These are phyloP conservation scores for Skeletonema menzelii DNA, from an alignment of 108 stramenopile species.

Conservation along the genomic window DNA sequence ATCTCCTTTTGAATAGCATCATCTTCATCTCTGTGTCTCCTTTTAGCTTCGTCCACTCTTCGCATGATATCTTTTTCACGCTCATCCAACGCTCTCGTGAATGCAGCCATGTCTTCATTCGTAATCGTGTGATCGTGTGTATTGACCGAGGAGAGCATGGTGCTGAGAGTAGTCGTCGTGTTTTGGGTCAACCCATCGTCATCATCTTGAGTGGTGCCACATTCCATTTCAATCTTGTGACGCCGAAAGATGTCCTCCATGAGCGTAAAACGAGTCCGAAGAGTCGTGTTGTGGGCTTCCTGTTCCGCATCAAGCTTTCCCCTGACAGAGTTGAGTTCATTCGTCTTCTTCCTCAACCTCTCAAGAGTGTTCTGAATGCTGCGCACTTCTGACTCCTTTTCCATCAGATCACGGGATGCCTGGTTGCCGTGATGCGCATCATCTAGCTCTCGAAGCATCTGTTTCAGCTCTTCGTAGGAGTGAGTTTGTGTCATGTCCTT, in stretches of 20 bases:
- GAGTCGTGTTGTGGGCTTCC: slow-evolving; percentile 47
- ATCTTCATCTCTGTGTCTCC: slow-evolving; percentile 45
- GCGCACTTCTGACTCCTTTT: slow-evolving; percentile 33
- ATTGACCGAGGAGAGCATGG: slow-evolving; percentile 30
- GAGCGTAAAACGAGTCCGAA: slow-evolving; percentile 55
- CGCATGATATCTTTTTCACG: slow-evolving; percentile 49
- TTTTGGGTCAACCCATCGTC: slow-evolving; percentile 47
- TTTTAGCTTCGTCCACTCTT: slow-evolving; percentile 41
- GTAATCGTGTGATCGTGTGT: slow-evolving; percentile 47
- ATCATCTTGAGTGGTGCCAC: slow-evolving; percentile 56
- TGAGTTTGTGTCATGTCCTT: slow-evolving; percentile 65
- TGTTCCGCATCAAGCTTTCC: slow-evolving; percentile 66
- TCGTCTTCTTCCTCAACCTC: slow-evolving; percentile 33
- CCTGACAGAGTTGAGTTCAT: slow-evolving; percentile 42
- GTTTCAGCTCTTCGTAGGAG: slow-evolving; percentile 54
- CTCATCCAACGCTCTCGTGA: slow-evolving; percentile 45
- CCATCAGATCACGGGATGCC: slow-evolving; percentile 28
- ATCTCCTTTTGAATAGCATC: slow-evolving; percentile 64
- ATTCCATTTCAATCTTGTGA: slow-evolving; percentile 55
- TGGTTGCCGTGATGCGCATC: slow-evolving; percentile 36
- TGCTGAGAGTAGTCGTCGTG: slow-evolving; percentile 27
- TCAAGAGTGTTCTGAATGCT: slow-evolving; percentile 43
- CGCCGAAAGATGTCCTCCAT: slow-evolving; percentile 67
- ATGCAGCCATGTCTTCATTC: slow-evolving; percentile 67
- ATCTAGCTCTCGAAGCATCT: slow-evolving; percentile 64